Evolutionary conservation across 2,329 filamentous ascomycete genomes (phyloP), one percentile per base, ranked within the genome.

Genomic region (Fusarium concolor): DNA sequence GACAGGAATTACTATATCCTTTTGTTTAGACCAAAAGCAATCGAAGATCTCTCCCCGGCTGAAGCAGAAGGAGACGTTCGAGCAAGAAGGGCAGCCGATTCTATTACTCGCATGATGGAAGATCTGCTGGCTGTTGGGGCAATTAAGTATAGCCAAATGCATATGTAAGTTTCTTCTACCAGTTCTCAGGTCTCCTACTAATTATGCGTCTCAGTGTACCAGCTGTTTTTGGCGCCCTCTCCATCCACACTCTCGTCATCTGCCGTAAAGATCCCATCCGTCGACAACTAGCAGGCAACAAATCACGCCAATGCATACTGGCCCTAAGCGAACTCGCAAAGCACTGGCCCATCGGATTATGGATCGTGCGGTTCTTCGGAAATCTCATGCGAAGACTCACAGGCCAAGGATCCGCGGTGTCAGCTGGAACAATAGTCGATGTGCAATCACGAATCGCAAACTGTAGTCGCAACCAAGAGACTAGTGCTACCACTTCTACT

Each of bases 241-340:
- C 69, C 0, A 71, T 71, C 10, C 67, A 71, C 28, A 70, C 69
- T 0, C 47, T 71, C 2, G 67, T 66, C 2, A 68, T 71, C 8
- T 63, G 69, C 11, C 56, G 56, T 11, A 71, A 63, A 4, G 57
- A 70, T 2, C 42, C 63, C 0, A 59, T 71, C 2, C 63, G 51
- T 0, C 57, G 69, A 10, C 69, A 72, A 22, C 10, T 71, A 1
- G 69, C 69, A 2, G 69, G 65, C 2, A 71, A 71, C 20, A 71
- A 72, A 26, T 70, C 69, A 5, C 64, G 69, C 0, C 69, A 71
- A 39, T 71, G 69, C n/a, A 71, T 71, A 6, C 56, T 71, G 3
- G 69, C 69, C 1, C 38, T 71, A 2, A 56, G 59, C 0, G 69
- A 71, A 10, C 42, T 71, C 5, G 54, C 69, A 10, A 71, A 72